Percentiles rank a stretch among this genome's conserved stretches.
Conservation (phyloP, 495 filamentous ascomycete genomes). For the Glutinoglossum americanum region DNA sequence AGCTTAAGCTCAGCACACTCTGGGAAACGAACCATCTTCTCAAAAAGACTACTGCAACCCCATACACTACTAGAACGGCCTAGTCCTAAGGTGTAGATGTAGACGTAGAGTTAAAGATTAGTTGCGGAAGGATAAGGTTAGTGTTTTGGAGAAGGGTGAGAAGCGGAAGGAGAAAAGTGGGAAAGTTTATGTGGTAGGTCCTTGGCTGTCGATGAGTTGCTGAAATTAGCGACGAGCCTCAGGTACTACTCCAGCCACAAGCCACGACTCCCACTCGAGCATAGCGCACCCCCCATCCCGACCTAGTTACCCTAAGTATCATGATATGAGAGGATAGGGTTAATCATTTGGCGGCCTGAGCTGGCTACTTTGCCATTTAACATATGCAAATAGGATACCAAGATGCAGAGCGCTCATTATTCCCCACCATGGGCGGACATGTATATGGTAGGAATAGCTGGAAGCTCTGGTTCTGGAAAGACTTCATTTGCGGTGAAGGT, state of each 20-base stretch:
- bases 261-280: background rate
- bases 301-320: background rate
- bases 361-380: background rate
- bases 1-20: background rate
- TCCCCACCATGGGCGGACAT: conserved; percentile 85
- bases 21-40: background rate
- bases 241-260: background rate
- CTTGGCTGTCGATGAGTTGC: background rate
- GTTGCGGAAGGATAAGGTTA: background rate
- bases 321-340: background rate
- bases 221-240: background rate
- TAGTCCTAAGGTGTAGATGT: background rate
- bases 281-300: background rate
- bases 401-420: conserved; percentile 35
- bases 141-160: background rate
- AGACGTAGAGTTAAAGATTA: background rate
- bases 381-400: background rate
- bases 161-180: background rate
- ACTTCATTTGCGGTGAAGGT: conserved; percentile 89
- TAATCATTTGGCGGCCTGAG: background rate
- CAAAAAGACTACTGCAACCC: background rate
- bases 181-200: background rate
- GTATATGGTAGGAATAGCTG: conserved; percentile 88
- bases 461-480: conserved; percentile 90
- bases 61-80: background rate